Evolutionary conservation across 257 asterid species (phyloP).

Genomic region (Dorcoceras hygrometricum): DNA sequence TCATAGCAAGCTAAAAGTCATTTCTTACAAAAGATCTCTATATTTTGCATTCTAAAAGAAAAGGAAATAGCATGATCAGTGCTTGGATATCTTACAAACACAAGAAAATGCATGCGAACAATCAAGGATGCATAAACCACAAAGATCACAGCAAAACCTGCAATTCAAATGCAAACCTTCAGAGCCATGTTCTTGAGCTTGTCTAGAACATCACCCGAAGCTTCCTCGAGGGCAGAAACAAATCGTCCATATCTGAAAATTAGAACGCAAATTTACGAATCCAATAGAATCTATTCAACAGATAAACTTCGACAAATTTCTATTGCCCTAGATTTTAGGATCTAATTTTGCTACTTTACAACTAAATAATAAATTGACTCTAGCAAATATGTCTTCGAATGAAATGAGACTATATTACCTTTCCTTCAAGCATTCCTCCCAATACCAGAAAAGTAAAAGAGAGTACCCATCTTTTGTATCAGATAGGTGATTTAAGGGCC

Average conservation of each 20-base stretch:
- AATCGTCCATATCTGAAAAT: slow-evolving; percentile 69
- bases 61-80: not conserved
- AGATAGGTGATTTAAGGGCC: slow-evolving; percentile 75
- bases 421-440: slow-evolving; percentile 91
- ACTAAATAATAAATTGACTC: not conserved
- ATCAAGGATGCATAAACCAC: slow-evolving; percentile 12
- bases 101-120: not conserved
- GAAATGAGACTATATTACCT: slow-evolving; percentile 44
- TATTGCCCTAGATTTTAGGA: slow-evolving; percentile 4
- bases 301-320: not conserved
- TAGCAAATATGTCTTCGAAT: not conserved
- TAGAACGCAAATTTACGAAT: slow-evolving; percentile 1
- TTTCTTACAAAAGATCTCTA: slow-evolving; percentile 5
- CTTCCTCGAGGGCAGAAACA: slow-evolving; percentile 79
- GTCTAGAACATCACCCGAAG: slow-evolving; percentile 76
- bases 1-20: slow-evolving; percentile 2
- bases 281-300: not conserved
- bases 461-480: slow-evolving; percentile 87
- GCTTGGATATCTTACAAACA: not conserved
- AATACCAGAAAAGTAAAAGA: slow-evolving; percentile 84
- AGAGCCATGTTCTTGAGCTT: slow-evolving; percentile 82
- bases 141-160: not conserved
- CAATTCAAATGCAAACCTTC: slow-evolving; percentile 52
- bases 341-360: not conserved
- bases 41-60: not conserved